Evolutionary conservation across 1,284 basidiomycete species (phyloP).

Genomic region (Puccinia novopanici): DNA sequence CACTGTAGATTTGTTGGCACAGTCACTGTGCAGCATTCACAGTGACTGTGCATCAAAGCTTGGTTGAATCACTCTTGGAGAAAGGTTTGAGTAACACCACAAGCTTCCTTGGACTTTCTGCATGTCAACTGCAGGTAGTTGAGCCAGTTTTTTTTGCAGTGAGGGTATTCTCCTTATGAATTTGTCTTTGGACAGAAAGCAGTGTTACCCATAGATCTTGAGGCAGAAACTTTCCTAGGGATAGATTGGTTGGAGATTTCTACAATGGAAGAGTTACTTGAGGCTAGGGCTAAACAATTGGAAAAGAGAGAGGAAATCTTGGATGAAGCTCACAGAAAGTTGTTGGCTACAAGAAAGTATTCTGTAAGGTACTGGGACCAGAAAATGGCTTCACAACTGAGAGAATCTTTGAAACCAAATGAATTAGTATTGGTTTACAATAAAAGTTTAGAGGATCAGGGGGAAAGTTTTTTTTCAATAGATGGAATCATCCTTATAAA

Average conservation of each 20-base stretch:
- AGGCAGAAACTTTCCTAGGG: not conserved
- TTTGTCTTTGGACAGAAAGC: slow-evolving; percentile 18
- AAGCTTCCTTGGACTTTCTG: too few relatives aligned
- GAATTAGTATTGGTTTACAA: slow-evolving; percentile 23
- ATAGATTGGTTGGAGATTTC: not conserved
- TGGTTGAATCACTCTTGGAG: too few relatives aligned
- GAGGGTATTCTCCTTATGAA: slow-evolving; percentile 19
- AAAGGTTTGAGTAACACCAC: too few relatives aligned
- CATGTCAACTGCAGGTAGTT: too few relatives aligned
- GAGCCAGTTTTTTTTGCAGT: too few relatives aligned
- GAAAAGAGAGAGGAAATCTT: not conserved
- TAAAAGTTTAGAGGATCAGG: not conserved
- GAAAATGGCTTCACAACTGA: not conserved
- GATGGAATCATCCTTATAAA: not conserved
- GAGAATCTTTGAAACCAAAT: not conserved
- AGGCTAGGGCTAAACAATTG: not conserved
- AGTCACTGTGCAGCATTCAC: too few relatives aligned
- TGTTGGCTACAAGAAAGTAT: not conserved
- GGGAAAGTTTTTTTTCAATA: not conserved
- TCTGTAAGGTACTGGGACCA: not conserved
- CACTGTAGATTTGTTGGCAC: too few relatives aligned
- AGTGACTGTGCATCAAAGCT: too few relatives aligned
- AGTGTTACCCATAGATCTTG: not conserved
- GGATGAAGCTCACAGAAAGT: not conserved
- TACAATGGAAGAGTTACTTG: not conserved